phyloP scores from a whole-genome alignment of 2,329 filamentous ascomycete genomes.

The Trichoderma hamatum region DNA sequence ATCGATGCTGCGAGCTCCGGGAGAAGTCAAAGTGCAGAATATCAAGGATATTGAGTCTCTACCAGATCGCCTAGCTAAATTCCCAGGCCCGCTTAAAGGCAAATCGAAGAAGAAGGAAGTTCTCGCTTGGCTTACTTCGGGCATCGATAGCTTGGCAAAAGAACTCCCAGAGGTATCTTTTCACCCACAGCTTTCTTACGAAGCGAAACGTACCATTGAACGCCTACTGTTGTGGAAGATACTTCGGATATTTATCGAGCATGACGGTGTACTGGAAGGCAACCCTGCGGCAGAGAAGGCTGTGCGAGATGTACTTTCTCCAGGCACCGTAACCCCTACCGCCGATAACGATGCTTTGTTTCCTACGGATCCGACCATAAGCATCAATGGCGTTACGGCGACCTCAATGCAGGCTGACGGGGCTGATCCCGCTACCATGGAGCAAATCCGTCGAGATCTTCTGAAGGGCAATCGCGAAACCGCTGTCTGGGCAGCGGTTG shows the following conservation, averaged over 20 bases:
- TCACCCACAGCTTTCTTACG: slow-evolving; percentile 55
- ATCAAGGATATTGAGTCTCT: slow-evolving; percentile 74
- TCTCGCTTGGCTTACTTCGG: slow-evolving; percentile 74
- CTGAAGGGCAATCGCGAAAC: slow-evolving; percentile 83
- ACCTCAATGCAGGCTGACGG: slow-evolving; percentile 61
- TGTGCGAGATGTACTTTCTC: slow-evolving; percentile 73
- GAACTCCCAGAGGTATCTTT: slow-evolving; percentile 54
- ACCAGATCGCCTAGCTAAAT: slow-evolving; percentile 73
- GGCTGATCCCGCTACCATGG: slow-evolving; percentile 68
- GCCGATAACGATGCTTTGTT: slow-evolving; percentile 36
- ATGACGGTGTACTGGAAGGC: slow-evolving; percentile 81
- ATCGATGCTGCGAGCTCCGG: slow-evolving; percentile 78
- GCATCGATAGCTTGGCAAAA: slow-evolving; percentile 74
- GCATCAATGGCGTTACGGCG: slow-evolving; percentile 33
- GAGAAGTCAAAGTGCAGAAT: slow-evolving; percentile 77
- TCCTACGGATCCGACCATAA: slow-evolving; percentile 33
- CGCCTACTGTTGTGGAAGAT: slow-evolving; percentile 87
- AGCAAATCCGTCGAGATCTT: slow-evolving; percentile 72
- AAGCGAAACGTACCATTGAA: slow-evolving; percentile 75
- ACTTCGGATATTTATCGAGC: slow-evolving; percentile 76
- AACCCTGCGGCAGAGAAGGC: slow-evolving; percentile 71
- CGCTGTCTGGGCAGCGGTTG: slow-evolving; percentile 90
- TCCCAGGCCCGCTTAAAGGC: slow-evolving; percentile 84
- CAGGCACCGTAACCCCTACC: slow-evolving; percentile 44
- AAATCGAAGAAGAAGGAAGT: slow-evolving; percentile 97